These are phyloP conservation scores for Ocimum tenuiflorum DNA, from an alignment of 257 asterid genomes.

Conservation along the genomic window DNA sequence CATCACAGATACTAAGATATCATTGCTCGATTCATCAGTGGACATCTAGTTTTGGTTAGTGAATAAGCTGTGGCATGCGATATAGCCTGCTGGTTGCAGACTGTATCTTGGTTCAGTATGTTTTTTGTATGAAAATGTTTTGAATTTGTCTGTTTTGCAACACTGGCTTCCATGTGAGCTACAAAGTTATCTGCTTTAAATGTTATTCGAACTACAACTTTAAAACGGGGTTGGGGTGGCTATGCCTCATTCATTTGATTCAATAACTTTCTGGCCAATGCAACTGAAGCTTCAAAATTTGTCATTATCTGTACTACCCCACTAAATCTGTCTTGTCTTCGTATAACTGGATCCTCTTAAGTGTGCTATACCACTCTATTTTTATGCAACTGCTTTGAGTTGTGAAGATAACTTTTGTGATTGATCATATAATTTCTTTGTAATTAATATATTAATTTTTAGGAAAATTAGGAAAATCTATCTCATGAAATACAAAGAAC, in stretches of 20 bases:
- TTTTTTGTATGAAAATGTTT: neutral
- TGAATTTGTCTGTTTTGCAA: neutral
- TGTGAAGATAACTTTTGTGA: too few relatives aligned
- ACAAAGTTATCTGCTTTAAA: neutral
- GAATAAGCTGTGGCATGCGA: constrained; percentile 3
- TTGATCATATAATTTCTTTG: too few relatives aligned
- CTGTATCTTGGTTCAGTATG: neutral
- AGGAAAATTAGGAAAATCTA: too few relatives aligned
- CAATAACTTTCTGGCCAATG: neutral
- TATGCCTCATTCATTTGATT: neutral
- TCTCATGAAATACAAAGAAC: too few relatives aligned
- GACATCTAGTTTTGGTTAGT: neutral
- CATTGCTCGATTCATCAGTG: neutral
- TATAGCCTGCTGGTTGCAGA: constrained; percentile 4
- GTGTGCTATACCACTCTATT: too few relatives aligned
- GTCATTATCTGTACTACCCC: too few relatives aligned
- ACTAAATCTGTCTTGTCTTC: too few relatives aligned
- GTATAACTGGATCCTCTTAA: too few relatives aligned
- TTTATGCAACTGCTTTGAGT: too few relatives aligned
- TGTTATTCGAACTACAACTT: neutral
- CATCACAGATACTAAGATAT: constrained; percentile 52
- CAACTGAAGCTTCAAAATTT: too few relatives aligned
- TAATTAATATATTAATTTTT: too few relatives aligned
- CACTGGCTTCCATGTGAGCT: neutral
- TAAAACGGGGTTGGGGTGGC: too few relatives aligned